Evolutionary conservation across 176 grass and related monocot genomes (phyloP).

Genomic region (Echinochloa phyllopogon): DNA sequence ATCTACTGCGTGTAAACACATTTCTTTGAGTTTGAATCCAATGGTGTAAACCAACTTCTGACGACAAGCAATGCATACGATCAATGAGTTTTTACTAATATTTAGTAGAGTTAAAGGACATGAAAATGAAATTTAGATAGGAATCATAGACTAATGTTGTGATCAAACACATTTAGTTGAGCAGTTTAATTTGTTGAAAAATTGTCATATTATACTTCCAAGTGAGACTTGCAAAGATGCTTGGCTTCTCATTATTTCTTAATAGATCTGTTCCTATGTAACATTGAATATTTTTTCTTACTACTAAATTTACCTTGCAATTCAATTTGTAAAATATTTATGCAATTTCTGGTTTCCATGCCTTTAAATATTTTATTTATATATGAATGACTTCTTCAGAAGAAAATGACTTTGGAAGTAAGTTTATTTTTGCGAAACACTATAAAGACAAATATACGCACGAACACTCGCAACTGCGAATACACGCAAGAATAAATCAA

Average conservation of each 20-base stretch:
- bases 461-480: too few species aligned
- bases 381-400: neutral
- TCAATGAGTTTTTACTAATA: neutral
- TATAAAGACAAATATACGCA: too few species aligned
- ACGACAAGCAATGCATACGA: neutral
- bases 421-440: too few species aligned
- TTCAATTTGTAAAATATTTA: neutral
- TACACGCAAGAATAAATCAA: too few species aligned
- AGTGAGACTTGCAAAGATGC: neutral
- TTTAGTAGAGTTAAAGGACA: neutral
- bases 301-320: neutral
- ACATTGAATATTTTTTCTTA: neutral
- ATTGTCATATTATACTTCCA: neutral
- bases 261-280: neutral
- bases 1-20: neutral
- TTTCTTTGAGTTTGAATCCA: neutral
- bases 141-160: neutral
- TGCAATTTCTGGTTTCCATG: neutral
- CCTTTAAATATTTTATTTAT: neutral
- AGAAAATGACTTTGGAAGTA: too few species aligned
- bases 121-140: neutral
- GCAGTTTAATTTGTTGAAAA: neutral
- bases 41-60: neutral
- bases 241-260: neutral
- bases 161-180: neutral